A percentile compares a stretch with the other conserved stretches of the same genome.
Evolutionary conservation across 2,329 filamentous ascomycete species (phyloP).

Genomic region (Pochonia chlamydosporia): DNA sequence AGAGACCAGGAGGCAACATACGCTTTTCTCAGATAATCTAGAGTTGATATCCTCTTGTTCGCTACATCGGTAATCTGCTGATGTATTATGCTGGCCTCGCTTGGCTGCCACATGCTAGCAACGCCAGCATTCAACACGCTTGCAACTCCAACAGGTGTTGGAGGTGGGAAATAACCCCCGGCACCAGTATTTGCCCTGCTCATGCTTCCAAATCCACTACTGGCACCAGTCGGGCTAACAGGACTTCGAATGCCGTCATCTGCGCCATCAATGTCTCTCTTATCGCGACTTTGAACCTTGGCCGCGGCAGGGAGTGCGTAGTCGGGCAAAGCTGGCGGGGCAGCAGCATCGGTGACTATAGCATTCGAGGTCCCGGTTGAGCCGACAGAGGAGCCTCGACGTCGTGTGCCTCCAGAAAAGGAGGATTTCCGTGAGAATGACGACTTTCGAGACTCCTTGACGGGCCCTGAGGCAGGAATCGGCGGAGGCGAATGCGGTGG

Average conservation of each 20-base stretch:
- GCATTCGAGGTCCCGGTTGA: conserved; percentile 29
- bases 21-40: conserved; percentile 91
- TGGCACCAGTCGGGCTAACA: conserved; percentile 11
- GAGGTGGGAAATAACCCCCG: conserved; percentile 15
- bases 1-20: conserved; percentile 39
- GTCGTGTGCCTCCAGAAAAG: conserved; percentile 40
- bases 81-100: conserved; percentile 44
- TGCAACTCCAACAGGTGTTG: conserved; percentile 10
- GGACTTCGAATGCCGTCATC: conserved; percentile 11
- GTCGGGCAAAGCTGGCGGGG: conserved; percentile 48
- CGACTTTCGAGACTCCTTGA: conserved; percentile 40
- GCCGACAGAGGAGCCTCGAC: conserved; percentile 29
- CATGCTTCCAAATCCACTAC: conserved; percentile 10
- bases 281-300: conserved; percentile 29
- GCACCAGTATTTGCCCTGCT: conserved; percentile 8
- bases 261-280: conserved; percentile 7
- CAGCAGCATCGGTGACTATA: conserved; percentile 38
- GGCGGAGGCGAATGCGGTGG: neutral
- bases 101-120: conserved; percentile 28
- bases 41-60: conserved; percentile 86
- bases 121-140: conserved; percentile 1
- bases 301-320: conserved; percentile 45
- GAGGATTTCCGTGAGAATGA: conserved; percentile 51
- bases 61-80: conserved; percentile 76
- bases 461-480: neutral